Conservation (phyloP, 176 grass and related monocot genomes). For the Phoenix dactylifera region DNA sequence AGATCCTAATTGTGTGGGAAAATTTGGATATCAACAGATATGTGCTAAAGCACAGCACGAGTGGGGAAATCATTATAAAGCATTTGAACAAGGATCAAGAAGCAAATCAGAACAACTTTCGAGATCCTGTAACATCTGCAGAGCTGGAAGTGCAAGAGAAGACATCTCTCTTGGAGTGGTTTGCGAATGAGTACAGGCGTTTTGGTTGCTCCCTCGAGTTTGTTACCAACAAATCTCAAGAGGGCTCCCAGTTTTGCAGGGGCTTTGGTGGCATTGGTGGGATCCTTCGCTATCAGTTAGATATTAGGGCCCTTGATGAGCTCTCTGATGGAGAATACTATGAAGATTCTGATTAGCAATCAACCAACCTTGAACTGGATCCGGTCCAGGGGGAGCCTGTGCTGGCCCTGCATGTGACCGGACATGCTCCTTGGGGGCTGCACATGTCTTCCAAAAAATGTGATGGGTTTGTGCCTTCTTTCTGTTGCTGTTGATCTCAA, state of each 20-base stretch:
- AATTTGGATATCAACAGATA: conserved; percentile 23
- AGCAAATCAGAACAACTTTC: conserved; percentile 21
- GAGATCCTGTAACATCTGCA: conserved; percentile 11
- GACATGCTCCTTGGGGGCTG: conserved; percentile 10
- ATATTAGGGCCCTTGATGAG: conserved; percentile 23
- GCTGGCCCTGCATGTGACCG: conserved; percentile 3
- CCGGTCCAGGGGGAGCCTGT: conserved; percentile 26
- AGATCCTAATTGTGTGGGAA: conserved; percentile 24
- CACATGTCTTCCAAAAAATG: conserved; percentile 16
- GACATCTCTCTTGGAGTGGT: conserved; percentile 22
- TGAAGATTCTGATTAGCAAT: conserved; percentile 35
- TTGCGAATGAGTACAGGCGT: conserved; percentile 13
- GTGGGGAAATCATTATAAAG: conserved; percentile 5
- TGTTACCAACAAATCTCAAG: conserved; percentile 18
- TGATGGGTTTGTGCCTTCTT: conserved; percentile 5
- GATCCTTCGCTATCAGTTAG: conserved; percentile 25
- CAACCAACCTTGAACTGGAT: conserved; percentile 17
- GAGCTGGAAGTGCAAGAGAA: conserved; percentile 14
- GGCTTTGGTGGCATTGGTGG: conserved; percentile 32
- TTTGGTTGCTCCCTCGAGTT: conserved; percentile 30
- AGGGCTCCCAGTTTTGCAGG: conserved; percentile 25
- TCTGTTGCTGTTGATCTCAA: too few species aligned
- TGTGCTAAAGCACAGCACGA: conserved; percentile 16
- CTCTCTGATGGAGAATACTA: conserved; percentile 15
- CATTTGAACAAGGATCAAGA: conserved; percentile 25